Conservation (phyloP, 1,139 yeast genomes). For the Oligophagozyma castellii region DNA sequence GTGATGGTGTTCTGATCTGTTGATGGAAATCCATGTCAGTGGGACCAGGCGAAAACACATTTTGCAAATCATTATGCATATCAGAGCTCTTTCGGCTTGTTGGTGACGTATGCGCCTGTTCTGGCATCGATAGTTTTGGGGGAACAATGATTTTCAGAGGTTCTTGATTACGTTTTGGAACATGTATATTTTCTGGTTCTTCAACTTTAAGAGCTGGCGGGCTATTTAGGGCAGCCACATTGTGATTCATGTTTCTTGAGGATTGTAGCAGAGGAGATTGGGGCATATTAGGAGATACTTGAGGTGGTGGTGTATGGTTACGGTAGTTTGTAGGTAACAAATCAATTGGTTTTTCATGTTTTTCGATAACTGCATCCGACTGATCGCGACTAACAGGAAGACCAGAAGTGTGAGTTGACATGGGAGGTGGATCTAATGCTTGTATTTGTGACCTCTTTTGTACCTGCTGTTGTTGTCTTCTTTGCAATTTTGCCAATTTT, state of each 20-base stretch:
- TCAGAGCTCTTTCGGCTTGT: constrained; percentile 19
- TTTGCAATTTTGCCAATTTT: constrained; percentile 38
- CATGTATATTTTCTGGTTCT: not conserved
- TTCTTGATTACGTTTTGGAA: not conserved
- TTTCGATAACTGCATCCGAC: not conserved
- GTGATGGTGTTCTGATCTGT: constrained; percentile 7
- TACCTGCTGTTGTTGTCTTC: constrained; percentile 11
- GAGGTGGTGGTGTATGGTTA: constrained; percentile 1
- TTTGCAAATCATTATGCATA: constrained; percentile 12
- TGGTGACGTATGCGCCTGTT: constrained; percentile 55
- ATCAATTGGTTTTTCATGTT: constrained; percentile 2
- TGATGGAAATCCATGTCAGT: constrained; percentile 10
- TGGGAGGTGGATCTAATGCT: too few relatives aligned
- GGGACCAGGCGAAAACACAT: constrained; percentile 14
- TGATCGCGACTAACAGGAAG: too few relatives aligned
- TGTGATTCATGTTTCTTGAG: too few relatives aligned
- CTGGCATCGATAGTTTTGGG: constrained; percentile 40
- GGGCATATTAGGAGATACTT: constrained; percentile 3
- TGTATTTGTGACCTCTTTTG: constrained; percentile 8
- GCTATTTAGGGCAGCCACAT: too few relatives aligned
- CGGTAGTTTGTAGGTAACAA: not conserved
- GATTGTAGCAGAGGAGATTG: not conserved
- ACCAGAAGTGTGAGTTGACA: too few relatives aligned
- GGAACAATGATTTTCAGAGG: constrained; percentile 23
- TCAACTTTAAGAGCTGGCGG: not conserved